Evolutionary conservation across 163 green algal species (phyloP), one percentile per base, ranked within the genome.

Genomic region (Scenedesmus sp.): DNA sequence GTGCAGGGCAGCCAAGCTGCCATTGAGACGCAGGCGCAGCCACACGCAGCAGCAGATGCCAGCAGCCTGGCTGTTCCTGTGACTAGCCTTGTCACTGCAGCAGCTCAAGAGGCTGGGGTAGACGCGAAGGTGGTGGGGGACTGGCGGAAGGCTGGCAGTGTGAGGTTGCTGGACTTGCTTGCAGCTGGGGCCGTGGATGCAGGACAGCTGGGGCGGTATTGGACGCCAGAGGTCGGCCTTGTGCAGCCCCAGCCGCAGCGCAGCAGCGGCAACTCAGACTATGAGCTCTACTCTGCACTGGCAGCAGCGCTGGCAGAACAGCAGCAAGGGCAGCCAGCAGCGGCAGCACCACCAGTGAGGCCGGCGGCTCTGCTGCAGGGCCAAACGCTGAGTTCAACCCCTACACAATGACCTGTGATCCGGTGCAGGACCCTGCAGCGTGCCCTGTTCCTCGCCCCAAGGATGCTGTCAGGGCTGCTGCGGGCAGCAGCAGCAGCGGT

Each of bases 371-470:
- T 61, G 83, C 42, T 13, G 15, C 51, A 53, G 59, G 4, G 40
- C 84, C 65, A 20, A 37, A 40, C 30, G 30, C n/a, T 42, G 84
- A 72, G 37, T 81, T 40, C 53, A 91, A 84, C 26, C 82, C 79
- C 24, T 94, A 46, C 76, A 83, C 59, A 40, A 89, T 40, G 35
- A 89, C 85, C 22, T 90, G 85, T 46, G 85, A 90, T 35, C 70
- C 85, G 15, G 44, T 90, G 30, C 85, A 90, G 30, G 59, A 78
- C 70, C 85, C 85, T 43, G 85, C 49, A 35, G 85, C 85, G 30
- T 90, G 85, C 56, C 85, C 85, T 22, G 30, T 51, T 24, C 85
- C 85, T n/a, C 35, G 35, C 43, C 65, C 65, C 30, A 76, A 30
- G 24, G 65, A 76, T 40, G 30, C 65, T 20, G 65, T 76, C 30